Evolutionary conservation across 495 filamentous ascomycete species (phyloP).

Genomic region (Trichocladium uniseriatum): DNA sequence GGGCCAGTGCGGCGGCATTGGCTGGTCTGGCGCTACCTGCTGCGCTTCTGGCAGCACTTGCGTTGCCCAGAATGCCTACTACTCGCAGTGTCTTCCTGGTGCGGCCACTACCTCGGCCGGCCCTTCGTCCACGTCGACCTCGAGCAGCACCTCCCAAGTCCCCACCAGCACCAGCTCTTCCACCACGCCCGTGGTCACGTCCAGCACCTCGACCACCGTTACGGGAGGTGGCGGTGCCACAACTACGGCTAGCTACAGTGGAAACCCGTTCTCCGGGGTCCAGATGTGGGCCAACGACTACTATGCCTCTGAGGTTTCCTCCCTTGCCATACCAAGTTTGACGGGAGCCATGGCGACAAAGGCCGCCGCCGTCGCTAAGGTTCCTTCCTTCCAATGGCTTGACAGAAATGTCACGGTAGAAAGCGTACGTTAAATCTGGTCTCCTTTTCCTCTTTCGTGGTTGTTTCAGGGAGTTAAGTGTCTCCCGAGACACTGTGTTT

Average conservation of each 20-base stretch:
- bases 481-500: too few relatives aligned
- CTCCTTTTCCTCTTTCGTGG: too few relatives aligned
- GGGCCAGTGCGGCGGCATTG: constrained; percentile 43
- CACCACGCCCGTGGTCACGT: constrained; percentile 1
- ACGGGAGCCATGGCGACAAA: constrained; percentile 30
- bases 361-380: constrained; percentile 50
- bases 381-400: constrained; percentile 67
- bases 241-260: constrained; percentile 28
- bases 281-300: constrained; percentile 49
- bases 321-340: constrained; percentile 43
- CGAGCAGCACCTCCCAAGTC: background rate
- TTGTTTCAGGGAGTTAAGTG: too few relatives aligned
- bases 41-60: constrained; percentile 39
- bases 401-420: constrained; percentile 51
- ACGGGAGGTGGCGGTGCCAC: constrained; percentile 14
- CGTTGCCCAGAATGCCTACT: constrained; percentile 35
- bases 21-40: constrained; percentile 39
- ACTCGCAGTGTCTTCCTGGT: constrained; percentile 40
- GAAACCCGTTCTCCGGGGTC: constrained; percentile 47
- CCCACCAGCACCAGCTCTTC: constrained; percentile 3
- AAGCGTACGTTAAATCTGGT: too few relatives aligned
- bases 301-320: constrained; percentile 48
- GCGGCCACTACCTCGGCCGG: constrained; percentile 5
- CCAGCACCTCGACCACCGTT: too few relatives aligned
- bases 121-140: background rate